Base-by-base conservation (phyloP, 1,284 basidiomycete species). In the Boletus semigastroideus region DNA sequence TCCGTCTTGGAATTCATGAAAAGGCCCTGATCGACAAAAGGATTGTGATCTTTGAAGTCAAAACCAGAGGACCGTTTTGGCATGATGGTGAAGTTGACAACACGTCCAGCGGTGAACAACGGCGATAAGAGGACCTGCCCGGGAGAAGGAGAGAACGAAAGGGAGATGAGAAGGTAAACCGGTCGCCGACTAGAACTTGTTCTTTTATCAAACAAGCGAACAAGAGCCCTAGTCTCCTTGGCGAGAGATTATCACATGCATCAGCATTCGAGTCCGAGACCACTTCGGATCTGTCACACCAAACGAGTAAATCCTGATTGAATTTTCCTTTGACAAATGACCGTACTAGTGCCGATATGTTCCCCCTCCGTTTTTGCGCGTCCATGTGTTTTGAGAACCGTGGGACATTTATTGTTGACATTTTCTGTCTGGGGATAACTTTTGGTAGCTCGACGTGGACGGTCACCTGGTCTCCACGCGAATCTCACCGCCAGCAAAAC, bases 11-110 rank as follows among this genome's bases (percentile, higher is more conserved):
- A 22, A 5, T 66, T 43, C 33, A 55, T 16, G 46, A 70, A 69
- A 3, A 82, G 81, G 60, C 85, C 77, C 59, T 79, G 74, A 49
- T 81, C 79, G 38, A 79, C 60, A 37, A 74, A 72, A 46, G 76
- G 72, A 52, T 75, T 76, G 56, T 79, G 76, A 68, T 90, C 87
- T 20, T 80, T 81, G 66, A 90, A 90, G 69, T 90, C 88, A 60
- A 87, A 77, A 53, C 78, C 83, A 36, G 86, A 86, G 33, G 75
- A 80, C 40, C 78, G 82, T 57, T 79, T 78, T 30, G 59, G 55
- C 57, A 66, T 20, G 72, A 76, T 75, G 48, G 44, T 61, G 27
- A 36, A 37, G 28, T 52, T 31, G 51, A 63, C 60, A 45, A 53
- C 48, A 48, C 61, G 63, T 55, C 59, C 57, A 59, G 67, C 59